Percentiles rank a stretch among this genome's conserved stretches.
These are phyloP conservation scores for Capsicum chinense DNA, from an alignment of 257 asterid species.

Conservation along the genomic window DNA sequence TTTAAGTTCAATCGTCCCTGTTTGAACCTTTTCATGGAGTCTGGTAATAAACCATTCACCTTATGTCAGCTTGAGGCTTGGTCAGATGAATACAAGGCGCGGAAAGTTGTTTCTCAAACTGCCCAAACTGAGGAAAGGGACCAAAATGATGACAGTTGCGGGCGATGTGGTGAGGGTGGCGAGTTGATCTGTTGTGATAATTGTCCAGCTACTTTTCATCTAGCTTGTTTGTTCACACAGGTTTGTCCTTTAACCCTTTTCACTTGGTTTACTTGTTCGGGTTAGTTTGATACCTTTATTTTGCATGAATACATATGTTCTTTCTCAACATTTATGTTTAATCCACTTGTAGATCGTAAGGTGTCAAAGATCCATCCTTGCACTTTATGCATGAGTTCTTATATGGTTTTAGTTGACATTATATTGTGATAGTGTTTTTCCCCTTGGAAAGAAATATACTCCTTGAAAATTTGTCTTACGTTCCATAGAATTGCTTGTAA, in stretches of 20 bases:
- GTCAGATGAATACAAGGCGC: conserved; percentile 86
- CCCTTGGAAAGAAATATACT: conserved; percentile 8
- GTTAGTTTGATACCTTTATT: conserved; percentile 7
- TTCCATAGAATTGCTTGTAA: neutral
- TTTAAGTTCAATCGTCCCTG: conserved; percentile 61
- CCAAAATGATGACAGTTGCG: conserved; percentile 98
- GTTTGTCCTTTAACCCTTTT: conserved; percentile 49
- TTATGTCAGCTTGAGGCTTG: conserved; percentile 96
- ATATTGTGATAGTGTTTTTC: neutral
- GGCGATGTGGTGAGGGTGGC: conserved; percentile 96
- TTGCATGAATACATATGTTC: conserved; percentile 21
- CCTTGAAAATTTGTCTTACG: neutral
- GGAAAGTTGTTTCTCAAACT: conserved; percentile 58
- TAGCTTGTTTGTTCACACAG: conserved; percentile 85
- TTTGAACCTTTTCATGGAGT: conserved; percentile 75
- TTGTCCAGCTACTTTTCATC: conserved; percentile 99
- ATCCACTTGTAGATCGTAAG: conserved; percentile 19
- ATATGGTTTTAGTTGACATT: conserved; percentile 21
- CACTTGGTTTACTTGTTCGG: conserved; percentile 9
- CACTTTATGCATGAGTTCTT: neutral
- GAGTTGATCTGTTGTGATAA: conserved; percentile 94
- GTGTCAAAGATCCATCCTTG: neutral
- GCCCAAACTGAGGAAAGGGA: conserved; percentile 67
- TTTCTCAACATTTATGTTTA: conserved; percentile 7
- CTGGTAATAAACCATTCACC: conserved; percentile 81